Evolutionary conservation across 192 early-diverging fungal species (phyloP), one percentile per base, ranked within the genome.

Genomic region (Backusella circina): DNA sequence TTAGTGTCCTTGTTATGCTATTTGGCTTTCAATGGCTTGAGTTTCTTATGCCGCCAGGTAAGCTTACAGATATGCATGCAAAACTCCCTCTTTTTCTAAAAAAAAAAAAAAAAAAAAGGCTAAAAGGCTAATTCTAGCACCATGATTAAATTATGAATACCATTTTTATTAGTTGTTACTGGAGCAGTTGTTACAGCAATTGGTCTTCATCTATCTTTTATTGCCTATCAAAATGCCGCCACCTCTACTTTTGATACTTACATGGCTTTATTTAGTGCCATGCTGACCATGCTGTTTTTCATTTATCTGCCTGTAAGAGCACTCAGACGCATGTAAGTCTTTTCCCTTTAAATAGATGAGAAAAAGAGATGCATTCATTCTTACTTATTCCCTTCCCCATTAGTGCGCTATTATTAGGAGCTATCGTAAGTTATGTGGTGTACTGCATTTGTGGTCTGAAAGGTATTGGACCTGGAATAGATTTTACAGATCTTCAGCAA

Each of bases 121-220:
- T 18, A 5, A 3, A 47, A 18, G 44, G 44, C 18, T 47, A 47
- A 1, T 6, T 41, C 39, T 41, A 47, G 2, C 44, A n/a, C 5
- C 5, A 47, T 16, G 16, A 70, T 76, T 39, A 36, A 36, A 28
- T 35, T 33, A 12, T 23, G 8, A 35, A 9, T 71, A 38, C 37
- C 37, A 36, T 44, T 30, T 70, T 65, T 28, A 3, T n/a, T 41
- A 79, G 80, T 89, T 26, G 87, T 89, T 15, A 84, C 87, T 18
- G 87, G 87, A 32, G 70, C 86, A n/a, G 78, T 88, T 36, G 71
- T 88, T 16, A 72, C 82, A 33, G 71, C 77, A 9, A 88, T 88
- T 51, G 87, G 87, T n/a, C 54, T 89, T 18, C 81, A 83, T 68
- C 68, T 89, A 44, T 71, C 83, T 6, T 65, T 65, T 13, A 65